These are phyloP conservation scores for Leccinum solheimii DNA, from an alignment of 1,284 basidiomycete genomes.

Conservation along the genomic window DNA sequence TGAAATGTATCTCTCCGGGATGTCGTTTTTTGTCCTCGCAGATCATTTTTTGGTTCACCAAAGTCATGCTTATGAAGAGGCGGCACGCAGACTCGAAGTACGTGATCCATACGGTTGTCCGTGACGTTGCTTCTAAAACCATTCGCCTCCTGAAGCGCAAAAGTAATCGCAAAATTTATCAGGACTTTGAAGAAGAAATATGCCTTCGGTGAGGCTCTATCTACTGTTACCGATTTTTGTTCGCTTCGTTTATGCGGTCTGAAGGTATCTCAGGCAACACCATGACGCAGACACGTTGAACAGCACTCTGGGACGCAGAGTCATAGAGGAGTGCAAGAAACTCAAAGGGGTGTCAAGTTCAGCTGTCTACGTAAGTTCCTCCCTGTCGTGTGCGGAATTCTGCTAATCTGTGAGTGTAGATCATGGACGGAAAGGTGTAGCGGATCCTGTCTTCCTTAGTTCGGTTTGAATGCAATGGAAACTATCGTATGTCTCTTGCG, in stretches of 20 bases:
- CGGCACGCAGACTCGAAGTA: constrained; percentile 66
- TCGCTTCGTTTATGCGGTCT: neutral
- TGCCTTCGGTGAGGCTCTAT: constrained; percentile 55
- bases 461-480: neutral
- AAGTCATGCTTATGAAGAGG: constrained; percentile 79
- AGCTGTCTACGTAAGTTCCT: constrained; percentile 26
- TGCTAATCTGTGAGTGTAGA: constrained; percentile 11
- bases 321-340: constrained; percentile 62
- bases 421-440: constrained; percentile 26
- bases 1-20: constrained; percentile 64
- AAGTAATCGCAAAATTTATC: constrained; percentile 74
- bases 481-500: neutral
- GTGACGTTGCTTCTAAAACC: neutral
- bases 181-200: constrained; percentile 73
- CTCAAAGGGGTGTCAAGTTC: constrained; percentile 50
- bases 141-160: constrained; percentile 48
- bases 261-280: constrained; percentile 57
- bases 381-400: neutral
- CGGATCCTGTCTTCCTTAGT: neutral
- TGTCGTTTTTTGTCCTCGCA: constrained; percentile 76
- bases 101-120: constrained; percentile 6
- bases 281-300: constrained; percentile 49
- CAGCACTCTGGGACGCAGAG: constrained; percentile 52
- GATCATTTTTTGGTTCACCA: constrained; percentile 88
- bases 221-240: no score